These are phyloP conservation scores for Bidens hawaiensis DNA, from an alignment of 140 eudicot genomes.

Conservation along the genomic window DNA sequence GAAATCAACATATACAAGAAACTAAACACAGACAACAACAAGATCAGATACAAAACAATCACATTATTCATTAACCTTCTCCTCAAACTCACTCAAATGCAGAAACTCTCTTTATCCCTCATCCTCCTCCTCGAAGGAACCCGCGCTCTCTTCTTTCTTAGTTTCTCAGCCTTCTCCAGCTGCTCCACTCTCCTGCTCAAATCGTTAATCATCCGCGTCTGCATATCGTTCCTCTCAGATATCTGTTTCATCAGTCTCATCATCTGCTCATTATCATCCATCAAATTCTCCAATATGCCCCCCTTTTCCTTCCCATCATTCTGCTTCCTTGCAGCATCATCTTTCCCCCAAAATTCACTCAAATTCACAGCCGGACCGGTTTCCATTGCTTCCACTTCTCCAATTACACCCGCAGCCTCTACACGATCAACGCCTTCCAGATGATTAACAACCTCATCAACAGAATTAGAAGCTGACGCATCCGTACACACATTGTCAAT, in stretches of 20 bases:
- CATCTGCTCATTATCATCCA: slow-evolving; percentile 48
- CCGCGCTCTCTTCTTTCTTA: slow-evolving; percentile 32
- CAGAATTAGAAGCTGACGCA: neutral
- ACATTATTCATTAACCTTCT: neutral
- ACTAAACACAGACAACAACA: too few relatives aligned
- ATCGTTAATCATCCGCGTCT: slow-evolving; percentile 38
- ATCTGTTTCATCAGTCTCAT: slow-evolving; percentile 47
- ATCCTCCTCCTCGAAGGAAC: neutral
- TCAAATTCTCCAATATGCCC: slow-evolving; percentile 21
- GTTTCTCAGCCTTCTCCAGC: slow-evolving; percentile 56
- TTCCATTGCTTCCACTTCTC: neutral
- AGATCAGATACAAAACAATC: neutral
- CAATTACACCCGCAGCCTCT: neutral
- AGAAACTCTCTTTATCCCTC: neutral
- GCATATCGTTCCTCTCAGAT: slow-evolving; percentile 44
- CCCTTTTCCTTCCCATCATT: neutral
- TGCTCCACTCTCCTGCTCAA: slow-evolving; percentile 53
- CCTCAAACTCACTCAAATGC: slow-evolving; percentile 3
- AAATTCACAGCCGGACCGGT: neutral
- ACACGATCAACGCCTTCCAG: neutral
- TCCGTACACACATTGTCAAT: neutral
- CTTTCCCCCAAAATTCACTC: neutral
- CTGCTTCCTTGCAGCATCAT: neutral
- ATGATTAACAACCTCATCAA: neutral
- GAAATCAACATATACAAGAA: too few relatives aligned